Base-by-base conservation (phyloP, 495 filamentous ascomycete genomes). In the Daldinia loculata region DNA sequence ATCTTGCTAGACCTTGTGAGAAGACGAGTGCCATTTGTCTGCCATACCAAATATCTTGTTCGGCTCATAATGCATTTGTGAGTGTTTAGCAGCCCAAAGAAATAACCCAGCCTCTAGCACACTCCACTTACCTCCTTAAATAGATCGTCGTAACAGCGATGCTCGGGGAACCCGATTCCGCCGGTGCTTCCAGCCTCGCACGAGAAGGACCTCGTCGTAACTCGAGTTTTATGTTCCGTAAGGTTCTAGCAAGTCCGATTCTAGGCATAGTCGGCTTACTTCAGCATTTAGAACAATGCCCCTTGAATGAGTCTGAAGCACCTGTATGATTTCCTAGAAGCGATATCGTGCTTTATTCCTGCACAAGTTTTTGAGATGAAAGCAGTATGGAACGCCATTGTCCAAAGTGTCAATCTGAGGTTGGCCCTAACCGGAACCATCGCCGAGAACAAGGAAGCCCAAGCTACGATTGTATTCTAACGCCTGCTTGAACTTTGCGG, bases 361-460 rank as follows among this genome's bases (percentile, higher is more conserved):
- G 50, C 27, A 14, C 43, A 4, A n/a, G 43, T 38, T 15, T 17
- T 14, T 2, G 1, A 19, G 30, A 56, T 56, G 53, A 36, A 56
- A 56, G 53, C 53, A 56, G 53, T 36, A 34, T 7, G 53, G 34
- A 0, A 12, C 17, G 17, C 5, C 43, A 48, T 48, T 48, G 19
- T 48, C n/a, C 6, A 17, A 53, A 53, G 6, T n/a, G 2, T 14
- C 26, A 15, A 30, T 30, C 2, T 9, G 29, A 7, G 26, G 22
- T 56, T 56, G 7, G 30, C 8, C n/a, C 4, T 56, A 32, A 14
- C 62, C 32, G 61, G 27, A 70, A 64, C 26, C 67, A 65, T 61
- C 56, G 19, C 15, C n/a, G 6, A 65, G 48, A 65, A 70, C 67
- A 70, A 70, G 30, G 66, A 30, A 53, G 50, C 5, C 11, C 14